Percentiles rank a stretch among this genome's conserved stretches.
Conservation (phyloP, 2,329 filamentous ascomycete species). For the Paraphoma sp. region DNA sequence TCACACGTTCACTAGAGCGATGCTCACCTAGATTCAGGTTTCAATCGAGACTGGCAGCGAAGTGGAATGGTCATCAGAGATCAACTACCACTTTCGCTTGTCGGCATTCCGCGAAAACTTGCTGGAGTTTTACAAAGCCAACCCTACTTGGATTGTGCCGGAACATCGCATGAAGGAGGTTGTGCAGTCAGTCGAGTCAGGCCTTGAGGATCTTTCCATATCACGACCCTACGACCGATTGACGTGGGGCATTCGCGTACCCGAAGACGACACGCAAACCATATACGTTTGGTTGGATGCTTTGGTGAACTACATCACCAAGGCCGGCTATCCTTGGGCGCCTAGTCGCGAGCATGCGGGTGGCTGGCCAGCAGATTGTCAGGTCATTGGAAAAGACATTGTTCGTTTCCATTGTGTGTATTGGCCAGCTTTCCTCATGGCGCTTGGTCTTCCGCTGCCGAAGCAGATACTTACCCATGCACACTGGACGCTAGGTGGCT, state of each 20-base stretch:
- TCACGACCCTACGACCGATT: conserved; percentile 81
- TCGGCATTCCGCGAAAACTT: conserved; percentile 81
- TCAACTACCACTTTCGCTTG: conserved; percentile 93
- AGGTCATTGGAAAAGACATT: conserved; percentile 96
- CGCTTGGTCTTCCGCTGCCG: conserved; percentile 79
- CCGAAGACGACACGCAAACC: conserved; percentile 82
- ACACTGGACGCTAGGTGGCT: conserved; percentile 90
- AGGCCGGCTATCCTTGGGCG: conserved; percentile 82
- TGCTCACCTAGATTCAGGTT: conserved; percentile 50
- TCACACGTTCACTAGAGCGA: neutral
- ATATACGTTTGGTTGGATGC: conserved; percentile 99
- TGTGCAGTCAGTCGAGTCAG: conserved; percentile 74
- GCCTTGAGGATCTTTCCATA: conserved; percentile 86
- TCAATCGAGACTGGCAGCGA: conserved; percentile 88
- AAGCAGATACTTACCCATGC: conserved; percentile 85
- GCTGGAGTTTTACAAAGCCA: conserved; percentile 78
- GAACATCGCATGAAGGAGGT: conserved; percentile 77
- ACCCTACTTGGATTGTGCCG: conserved; percentile 80
- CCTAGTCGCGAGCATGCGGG: conserved; percentile 67
- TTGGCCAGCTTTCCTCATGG: conserved; percentile 96
- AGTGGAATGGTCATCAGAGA: conserved; percentile 93
- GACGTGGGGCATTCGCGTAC: conserved; percentile 88
- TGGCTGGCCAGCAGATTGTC: conserved; percentile 90
- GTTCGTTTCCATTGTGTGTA: conserved; percentile 94
- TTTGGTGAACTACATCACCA: conserved; percentile 90